Evolutionary conservation across 139 green algal species (phyloP).

Genomic region (Chlorella sp.): DNA sequence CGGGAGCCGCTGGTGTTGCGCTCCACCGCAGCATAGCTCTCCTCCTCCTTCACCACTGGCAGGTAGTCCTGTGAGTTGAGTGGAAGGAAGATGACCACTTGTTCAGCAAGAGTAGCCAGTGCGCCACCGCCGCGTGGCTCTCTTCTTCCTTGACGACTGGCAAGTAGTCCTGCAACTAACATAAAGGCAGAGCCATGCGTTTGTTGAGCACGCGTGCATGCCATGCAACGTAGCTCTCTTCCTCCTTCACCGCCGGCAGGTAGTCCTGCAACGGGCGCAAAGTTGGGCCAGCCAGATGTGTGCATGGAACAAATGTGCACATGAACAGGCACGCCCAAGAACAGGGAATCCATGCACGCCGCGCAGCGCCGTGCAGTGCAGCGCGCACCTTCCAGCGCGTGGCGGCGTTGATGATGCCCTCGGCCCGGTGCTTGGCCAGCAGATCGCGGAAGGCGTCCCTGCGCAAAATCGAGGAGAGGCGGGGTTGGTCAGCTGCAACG

Average conservation of each 20-base stretch:
- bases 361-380: neutral
- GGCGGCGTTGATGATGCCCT: slow-evolving; percentile 53
- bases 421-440: slow-evolving; percentile 59
- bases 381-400: slow-evolving; percentile 54
- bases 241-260: slow-evolving; percentile 50
- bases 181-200: too few relatives aligned
- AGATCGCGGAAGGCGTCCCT: slow-evolving; percentile 81
- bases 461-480: slow-evolving; percentile 18
- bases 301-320: neutral
- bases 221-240: slow-evolving; percentile 69
- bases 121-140: too few relatives aligned
- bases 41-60: slow-evolving; percentile 55
- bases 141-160: too few relatives aligned
- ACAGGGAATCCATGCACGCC: neutral
- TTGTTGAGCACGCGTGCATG: too few relatives aligned
- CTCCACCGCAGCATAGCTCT: slow-evolving; percentile 69
- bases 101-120: too few relatives aligned
- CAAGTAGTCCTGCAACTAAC: too few relatives aligned
- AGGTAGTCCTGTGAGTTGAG: slow-evolving; percentile 81
- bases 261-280: slow-evolving; percentile 64
- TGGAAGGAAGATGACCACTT: too few relatives aligned
- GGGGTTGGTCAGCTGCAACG: too few relatives aligned
- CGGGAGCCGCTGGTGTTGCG: slow-evolving; percentile 69
- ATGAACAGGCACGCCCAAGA: neutral
- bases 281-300: neutral